A percentile compares a stretch with the other conserved stretches of the same genome.
Evolutionary conservation across 2,329 filamentous ascomycete species (phyloP).

Genomic region (Pseudogymnoascus sp.): DNA sequence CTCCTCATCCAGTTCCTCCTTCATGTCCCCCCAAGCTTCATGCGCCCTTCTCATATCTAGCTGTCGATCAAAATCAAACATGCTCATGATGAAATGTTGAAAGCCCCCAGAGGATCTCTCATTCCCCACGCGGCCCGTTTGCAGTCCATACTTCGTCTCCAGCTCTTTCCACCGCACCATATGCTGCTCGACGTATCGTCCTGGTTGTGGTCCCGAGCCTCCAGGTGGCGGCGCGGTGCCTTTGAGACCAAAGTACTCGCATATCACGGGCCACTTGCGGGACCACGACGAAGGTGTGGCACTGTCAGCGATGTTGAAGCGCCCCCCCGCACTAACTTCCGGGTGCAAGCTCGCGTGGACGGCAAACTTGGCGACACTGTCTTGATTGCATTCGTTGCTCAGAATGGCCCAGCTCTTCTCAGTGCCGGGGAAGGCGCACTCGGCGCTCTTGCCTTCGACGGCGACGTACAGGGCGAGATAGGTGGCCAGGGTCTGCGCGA

Average conservation of each 20-base stretch:
- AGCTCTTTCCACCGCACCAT: no score
- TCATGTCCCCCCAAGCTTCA: constrained; percentile 30
- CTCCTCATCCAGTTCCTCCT: constrained; percentile 33
- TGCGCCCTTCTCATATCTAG: constrained; percentile 38
- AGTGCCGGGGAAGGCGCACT: constrained; percentile 33
- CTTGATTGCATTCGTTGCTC: constrained; percentile 34
- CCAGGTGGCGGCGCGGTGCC: constrained; percentile 30
- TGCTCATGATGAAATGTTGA: not conserved
- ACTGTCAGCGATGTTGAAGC: constrained; percentile 39
- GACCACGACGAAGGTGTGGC: constrained; percentile 34
- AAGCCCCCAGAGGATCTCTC: not conserved
- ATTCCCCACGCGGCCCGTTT: not conserved
- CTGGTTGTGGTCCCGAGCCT: constrained; percentile 29
- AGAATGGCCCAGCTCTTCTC: constrained; percentile 29
- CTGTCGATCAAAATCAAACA: constrained; percentile 38
- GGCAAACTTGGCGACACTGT: constrained; percentile 32
- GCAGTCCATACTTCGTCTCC: not conserved
- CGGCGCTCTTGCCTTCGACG: constrained; percentile 32
- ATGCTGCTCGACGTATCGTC: constrained; percentile 14
- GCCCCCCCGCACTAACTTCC: constrained; percentile 32
- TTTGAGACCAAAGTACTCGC: constrained; percentile 40
- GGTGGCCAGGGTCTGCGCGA: constrained; percentile 35
- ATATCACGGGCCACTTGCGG: constrained; percentile 40
- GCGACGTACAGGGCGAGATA: constrained; percentile 34
- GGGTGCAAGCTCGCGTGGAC: constrained; percentile 38